Conservation (phyloP, 805 yeast genomes). For the Dipodascus geniculatus region DNA sequence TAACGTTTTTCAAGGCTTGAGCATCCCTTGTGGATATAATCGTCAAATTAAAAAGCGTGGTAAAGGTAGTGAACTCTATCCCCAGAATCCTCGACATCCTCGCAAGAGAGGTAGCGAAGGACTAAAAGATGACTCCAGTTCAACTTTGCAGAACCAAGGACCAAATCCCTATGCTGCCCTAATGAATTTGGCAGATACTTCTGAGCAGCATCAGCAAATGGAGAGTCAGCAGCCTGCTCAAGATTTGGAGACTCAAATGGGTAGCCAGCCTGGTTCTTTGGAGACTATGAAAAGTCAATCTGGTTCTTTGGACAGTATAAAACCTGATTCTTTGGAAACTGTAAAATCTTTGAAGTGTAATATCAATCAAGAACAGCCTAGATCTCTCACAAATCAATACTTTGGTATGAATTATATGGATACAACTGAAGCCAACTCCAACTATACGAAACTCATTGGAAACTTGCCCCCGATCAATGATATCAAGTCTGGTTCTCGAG, state of each 20-base stretch:
- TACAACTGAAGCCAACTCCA: background rate
- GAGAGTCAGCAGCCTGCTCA: background rate
- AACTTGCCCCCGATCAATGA: background rate
- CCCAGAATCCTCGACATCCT: background rate
- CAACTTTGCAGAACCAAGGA: background rate
- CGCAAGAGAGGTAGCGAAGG: background rate
- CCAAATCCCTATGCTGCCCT: background rate
- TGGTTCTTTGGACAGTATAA: no score
- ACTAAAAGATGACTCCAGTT: background rate
- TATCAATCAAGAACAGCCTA: background rate
- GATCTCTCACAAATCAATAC: background rate
- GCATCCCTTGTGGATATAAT: constrained; percentile 30
- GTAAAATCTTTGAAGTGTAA: background rate
- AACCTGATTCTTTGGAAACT: no score
- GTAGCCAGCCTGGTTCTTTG: no score
- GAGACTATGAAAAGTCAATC: no score
- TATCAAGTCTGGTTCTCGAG: background rate
- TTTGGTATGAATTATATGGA: background rate
- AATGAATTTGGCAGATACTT: background rate
- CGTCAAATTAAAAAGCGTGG: constrained; percentile 3
- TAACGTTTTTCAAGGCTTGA: constrained; percentile 33
- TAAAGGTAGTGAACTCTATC: constrained; percentile 6
- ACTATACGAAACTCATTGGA: background rate
- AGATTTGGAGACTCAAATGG: no score
- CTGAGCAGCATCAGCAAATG: background rate